Evolutionary conservation across 1,284 basidiomycete species (phyloP), one percentile per base, ranked within the genome.

Genomic region (Pholiota adiposa): DNA sequence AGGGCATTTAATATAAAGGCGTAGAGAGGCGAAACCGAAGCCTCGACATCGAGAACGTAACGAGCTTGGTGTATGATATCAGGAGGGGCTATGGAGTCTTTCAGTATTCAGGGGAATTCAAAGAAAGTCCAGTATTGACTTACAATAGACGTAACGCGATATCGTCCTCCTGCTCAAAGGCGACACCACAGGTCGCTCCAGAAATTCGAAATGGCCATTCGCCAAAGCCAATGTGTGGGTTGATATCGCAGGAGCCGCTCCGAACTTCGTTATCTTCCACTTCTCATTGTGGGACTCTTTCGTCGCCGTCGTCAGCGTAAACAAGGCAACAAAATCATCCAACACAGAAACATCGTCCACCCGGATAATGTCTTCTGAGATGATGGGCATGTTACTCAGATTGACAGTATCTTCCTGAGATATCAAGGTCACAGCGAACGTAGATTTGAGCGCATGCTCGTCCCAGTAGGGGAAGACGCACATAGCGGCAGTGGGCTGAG

Each of bases 1-100:
- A 0, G 92, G 92, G 69, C 92, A 94, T 9, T 91, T 89, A n/a
- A 98, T 94, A 75, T 99, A 95, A 70, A 99, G 94, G 0, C 97
- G 72, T 98, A 98, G n/a, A 96, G 74, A 16, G 96, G 96, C 27
- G 98, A 79, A 4, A 95, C 92, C 67, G 85, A 85, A 44, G 85
- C 86, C 77, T 94, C 97, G 67, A 97, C 89, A 66, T 98, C 95
- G 46, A 98, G 86, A 8, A 93, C 94, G 66, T 88, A 92, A 65
- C 88, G 82, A 2, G 89, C 87, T 70, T 93, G 92, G 68, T 89
- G 84, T 69, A 98, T 94, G 67, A 90, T 79, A 71, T 98, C 92
- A 64, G 86, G 79, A 14, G 96, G 97, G 8, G 91, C 92, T 92
- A 63, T 34, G 53, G 51, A 49, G n/a, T n/a, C n/a, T n/a, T n/a